A percentile compares a stretch with the other conserved stretches of the same genome.
Evolutionary conservation across 192 early-diverging fungal species (phyloP).

Genomic region (Coemansia sp.): DNA sequence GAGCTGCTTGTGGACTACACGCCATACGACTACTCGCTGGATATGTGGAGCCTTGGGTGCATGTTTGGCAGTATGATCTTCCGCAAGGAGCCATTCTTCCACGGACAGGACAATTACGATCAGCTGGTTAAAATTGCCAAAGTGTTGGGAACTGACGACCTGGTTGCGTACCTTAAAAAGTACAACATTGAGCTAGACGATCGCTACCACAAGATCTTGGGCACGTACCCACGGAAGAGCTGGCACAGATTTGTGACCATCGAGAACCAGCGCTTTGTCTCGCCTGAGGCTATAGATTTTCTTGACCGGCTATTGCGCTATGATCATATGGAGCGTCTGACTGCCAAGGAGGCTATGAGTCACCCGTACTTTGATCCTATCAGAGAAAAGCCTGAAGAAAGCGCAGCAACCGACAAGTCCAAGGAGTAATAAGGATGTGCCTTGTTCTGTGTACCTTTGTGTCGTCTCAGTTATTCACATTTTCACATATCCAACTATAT

Average conservation of each 20-base stretch:
- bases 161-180: constrained; percentile 90
- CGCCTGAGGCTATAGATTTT: constrained; percentile 83
- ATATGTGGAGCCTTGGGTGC: constrained; percentile 99
- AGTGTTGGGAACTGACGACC: constrained; percentile 94
- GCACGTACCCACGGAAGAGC: constrained; percentile 82
- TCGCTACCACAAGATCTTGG: constrained; percentile 92
- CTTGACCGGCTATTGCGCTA: constrained; percentile 87
- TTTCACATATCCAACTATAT: not conserved
- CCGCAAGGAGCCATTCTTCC: constrained; percentile 99
- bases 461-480: not conserved
- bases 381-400: constrained; percentile 28
- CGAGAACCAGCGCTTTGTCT: constrained; percentile 83
- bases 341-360: constrained; percentile 83
- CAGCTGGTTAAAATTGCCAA: constrained; percentile 99
- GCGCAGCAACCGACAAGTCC: constrained; percentile 13
- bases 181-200: constrained; percentile 90
- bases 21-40: constrained; percentile 98
- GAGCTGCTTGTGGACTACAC: constrained; percentile 98
- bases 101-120: constrained; percentile 97
- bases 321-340: constrained; percentile 89
- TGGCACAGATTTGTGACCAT: constrained; percentile 82
- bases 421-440: constrained; percentile 3
- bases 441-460: not conserved
- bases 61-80: constrained; percentile 99
- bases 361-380: constrained; percentile 79